These are phyloP conservation scores for Parathielavia appendiculata DNA, from an alignment of 495 filamentous ascomycete genomes.

Conservation along the genomic window DNA sequence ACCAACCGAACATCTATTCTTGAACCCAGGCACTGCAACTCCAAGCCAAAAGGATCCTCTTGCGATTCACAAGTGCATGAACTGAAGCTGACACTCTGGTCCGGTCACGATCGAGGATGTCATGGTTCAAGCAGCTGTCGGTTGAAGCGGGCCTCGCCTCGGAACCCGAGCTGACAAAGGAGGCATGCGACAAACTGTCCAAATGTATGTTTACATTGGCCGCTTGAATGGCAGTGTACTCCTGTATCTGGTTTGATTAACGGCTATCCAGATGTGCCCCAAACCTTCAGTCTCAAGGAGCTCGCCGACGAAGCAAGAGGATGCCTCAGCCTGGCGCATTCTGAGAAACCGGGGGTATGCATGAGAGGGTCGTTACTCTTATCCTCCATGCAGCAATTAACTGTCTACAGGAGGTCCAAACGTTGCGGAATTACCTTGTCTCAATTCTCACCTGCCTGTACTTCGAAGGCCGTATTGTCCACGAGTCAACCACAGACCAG, in stretches of 20 bases:
- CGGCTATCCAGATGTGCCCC: conserved; percentile 12
- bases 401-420: not conserved
- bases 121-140: conserved; percentile 16
- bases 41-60: too few species aligned
- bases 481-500: not conserved
- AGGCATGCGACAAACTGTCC: conserved; percentile 1
- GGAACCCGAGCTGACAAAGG: not conserved
- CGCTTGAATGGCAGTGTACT: not conserved
- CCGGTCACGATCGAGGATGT: not conserved
- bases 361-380: not conserved
- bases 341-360: conserved; percentile 1
- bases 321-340: not conserved
- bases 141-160: not conserved
- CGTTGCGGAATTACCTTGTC: conserved; percentile 6
- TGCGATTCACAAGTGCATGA: too few species aligned
- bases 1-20: not conserved
- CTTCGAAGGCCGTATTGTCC: not conserved
- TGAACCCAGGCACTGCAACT: not conserved
- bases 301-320: not conserved
- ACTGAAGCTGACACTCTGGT: not conserved
- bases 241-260: not conserved
- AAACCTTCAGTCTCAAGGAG: conserved; percentile 10
- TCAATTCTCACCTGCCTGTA: conserved; percentile 17
- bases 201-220: conserved; percentile 1
- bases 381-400: not conserved